Evolutionary conservation across 2,329 filamentous ascomycete species (phyloP).

Genomic region (Aspergillus uvarum): DNA sequence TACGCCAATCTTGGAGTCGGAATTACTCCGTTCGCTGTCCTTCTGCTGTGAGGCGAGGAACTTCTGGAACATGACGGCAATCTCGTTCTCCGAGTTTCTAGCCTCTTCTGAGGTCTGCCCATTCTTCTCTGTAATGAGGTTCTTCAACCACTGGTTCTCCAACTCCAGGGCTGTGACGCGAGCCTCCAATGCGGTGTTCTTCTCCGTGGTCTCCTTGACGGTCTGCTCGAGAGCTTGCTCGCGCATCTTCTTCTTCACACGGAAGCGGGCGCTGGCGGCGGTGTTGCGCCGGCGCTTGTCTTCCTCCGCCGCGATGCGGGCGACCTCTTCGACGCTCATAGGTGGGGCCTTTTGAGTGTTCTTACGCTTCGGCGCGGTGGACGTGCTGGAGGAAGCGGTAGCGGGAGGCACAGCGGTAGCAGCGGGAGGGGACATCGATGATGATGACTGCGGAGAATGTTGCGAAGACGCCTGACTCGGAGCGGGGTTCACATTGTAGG

Average conservation of each 20-base stretch:
- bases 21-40: conserved; percentile 28
- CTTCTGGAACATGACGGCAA: conserved; percentile 43
- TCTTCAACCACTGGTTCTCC: conserved; percentile 80
- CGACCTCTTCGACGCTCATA: conserved; percentile 65
- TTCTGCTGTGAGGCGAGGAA: conserved; percentile 39
- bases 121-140: conserved; percentile 79
- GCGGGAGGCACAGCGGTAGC: conserved; percentile 23
- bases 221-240: conserved; percentile 80
- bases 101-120: conserved; percentile 31
- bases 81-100: conserved; percentile 47
- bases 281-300: conserved; percentile 90
- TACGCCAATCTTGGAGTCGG: conserved; percentile 35
- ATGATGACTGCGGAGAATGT: conserved; percentile 17
- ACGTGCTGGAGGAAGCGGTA: conserved; percentile 15
- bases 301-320: conserved; percentile 77
- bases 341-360: conserved; percentile 36
- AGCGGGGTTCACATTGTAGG: conserved; percentile 16
- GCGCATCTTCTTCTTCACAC: conserved; percentile 93
- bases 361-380: conserved; percentile 37
- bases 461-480: conserved; percentile 18
- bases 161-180: conserved; percentile 73
- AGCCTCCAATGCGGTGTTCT: conserved; percentile 71
- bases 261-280: conserved; percentile 85
- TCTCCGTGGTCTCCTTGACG: conserved; percentile 79
- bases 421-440: conserved; percentile 16